A percentile compares a stretch with the other conserved stretches of the same genome.
Evolutionary conservation across 805 yeast species (phyloP).

Genomic region (Teunomyces stri): DNA sequence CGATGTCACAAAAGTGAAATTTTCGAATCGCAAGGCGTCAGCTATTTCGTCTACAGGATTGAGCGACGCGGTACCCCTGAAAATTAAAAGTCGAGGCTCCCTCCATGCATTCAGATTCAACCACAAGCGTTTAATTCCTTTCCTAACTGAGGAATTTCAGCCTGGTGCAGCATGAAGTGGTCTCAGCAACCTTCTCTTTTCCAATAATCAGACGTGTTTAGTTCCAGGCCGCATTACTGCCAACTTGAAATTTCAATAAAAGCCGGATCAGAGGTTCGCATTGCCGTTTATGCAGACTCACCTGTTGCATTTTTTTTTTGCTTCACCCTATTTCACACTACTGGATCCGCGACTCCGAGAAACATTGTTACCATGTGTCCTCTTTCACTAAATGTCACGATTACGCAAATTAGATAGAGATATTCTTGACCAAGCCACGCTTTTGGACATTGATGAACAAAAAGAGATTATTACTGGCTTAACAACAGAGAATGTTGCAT

Average conservation of each 20-base stretch:
- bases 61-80: not conserved
- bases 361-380: not conserved
- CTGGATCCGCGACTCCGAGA: not conserved
- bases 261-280: no score
- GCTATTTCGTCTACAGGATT: not conserved
- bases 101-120: not conserved
- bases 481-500: slow-evolving; percentile 12
- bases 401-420: slow-evolving; percentile 20
- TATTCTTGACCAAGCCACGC: slow-evolving; percentile 17
- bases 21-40: not conserved
- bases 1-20: not conserved
- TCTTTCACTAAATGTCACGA: slow-evolving; percentile 15
- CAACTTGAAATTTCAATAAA: no score
- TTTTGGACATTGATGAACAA: slow-evolving; percentile 24
- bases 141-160: not conserved
- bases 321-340: no score
- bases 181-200: no score
- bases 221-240: no score
- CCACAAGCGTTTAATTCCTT: not conserved
- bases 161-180: not conserved
- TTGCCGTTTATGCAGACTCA: no score
- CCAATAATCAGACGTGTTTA: no score
- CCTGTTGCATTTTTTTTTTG: no score
- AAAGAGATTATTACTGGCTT: slow-evolving; percentile 16
- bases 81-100: not conserved